Evolutionary conservation across 345 rosid genomes (phyloP).

Genomic region (Rhodamnia argentea): DNA sequence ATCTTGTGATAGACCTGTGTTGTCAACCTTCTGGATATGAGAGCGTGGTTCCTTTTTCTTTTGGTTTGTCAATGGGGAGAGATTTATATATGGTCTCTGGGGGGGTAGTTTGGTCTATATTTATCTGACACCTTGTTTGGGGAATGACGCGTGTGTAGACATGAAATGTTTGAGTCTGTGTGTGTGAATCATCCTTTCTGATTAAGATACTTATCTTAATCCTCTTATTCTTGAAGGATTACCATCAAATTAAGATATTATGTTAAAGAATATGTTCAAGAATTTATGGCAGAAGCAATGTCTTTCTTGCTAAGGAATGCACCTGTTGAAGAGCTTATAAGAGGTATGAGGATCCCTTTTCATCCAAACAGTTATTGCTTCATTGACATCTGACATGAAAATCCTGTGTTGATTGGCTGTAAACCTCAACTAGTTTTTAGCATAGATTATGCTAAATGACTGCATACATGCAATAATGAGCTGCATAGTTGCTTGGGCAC

Average conservation of each 20-base stretch:
- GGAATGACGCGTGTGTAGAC: not conserved
- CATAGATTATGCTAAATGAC: not conserved
- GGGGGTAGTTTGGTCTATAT: not conserved
- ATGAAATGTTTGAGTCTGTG: not conserved
- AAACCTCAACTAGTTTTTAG: not conserved
- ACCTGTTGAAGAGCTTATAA: conserved; percentile 33
- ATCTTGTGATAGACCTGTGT: not conserved
- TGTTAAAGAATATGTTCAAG: conserved; percentile 51
- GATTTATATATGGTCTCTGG: not conserved
- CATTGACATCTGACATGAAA: not conserved
- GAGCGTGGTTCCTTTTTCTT: not conserved
- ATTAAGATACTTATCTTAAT: not conserved
- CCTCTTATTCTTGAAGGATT: conserved; percentile 32
- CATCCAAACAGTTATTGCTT: not conserved
- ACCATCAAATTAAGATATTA: conserved; percentile 61
- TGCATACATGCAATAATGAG: not conserved
- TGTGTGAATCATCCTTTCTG: conserved; percentile 2
- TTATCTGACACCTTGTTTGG: not conserved
- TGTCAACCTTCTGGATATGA: not conserved
- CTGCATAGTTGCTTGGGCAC: not conserved
- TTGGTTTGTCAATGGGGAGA: not conserved
- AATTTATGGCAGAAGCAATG: conserved; percentile 63
- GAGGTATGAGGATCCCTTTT: conserved; percentile 29
- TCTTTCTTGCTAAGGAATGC: conserved; percentile 89
- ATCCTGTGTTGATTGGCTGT: not conserved